Evolutionary conservation across 208 protist species (phyloP).

Genomic region (Leishmania tarentolae): DNA sequence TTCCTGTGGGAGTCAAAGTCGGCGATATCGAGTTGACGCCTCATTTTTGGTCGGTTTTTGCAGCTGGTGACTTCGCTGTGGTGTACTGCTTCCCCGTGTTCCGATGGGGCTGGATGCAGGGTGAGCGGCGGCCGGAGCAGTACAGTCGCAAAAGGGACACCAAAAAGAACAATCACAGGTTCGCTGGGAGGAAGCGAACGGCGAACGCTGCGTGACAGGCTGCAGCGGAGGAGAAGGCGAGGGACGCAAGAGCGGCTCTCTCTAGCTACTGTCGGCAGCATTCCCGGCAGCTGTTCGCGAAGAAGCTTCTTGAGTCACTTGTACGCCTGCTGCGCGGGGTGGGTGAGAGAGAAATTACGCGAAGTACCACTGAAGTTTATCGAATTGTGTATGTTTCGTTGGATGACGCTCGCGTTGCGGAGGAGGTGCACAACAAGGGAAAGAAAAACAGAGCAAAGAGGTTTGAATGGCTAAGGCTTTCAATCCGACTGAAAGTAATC

Average conservation of each 20-base stretch:
- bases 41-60: conserved; percentile 75
- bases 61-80: conserved; percentile 49
- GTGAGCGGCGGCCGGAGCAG: neutral
- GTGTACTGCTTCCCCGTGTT: conserved; percentile 68
- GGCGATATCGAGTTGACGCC: conserved; percentile 38
- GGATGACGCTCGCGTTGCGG: neutral
- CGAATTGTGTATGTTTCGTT: neutral
- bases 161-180: neutral
- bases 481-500: neutral
- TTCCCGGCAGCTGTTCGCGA: neutral
- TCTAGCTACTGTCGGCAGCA: neutral
- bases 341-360: neutral
- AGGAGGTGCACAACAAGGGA: neutral
- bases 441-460: neutral
- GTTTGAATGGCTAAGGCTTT: neutral
- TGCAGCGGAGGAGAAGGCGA: neutral
- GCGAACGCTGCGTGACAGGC: neutral
- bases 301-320: neutral
- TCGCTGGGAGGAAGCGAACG: conserved; percentile 21
- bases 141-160: neutral
- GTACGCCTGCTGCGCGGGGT: neutral
- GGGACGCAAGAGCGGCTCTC: neutral
- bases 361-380: neutral
- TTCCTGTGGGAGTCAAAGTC: conserved; percentile 43
- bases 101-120: conserved; percentile 34